phyloP scores from a whole-genome alignment of 106 monocot species.

The Allium cepa region DNA sequence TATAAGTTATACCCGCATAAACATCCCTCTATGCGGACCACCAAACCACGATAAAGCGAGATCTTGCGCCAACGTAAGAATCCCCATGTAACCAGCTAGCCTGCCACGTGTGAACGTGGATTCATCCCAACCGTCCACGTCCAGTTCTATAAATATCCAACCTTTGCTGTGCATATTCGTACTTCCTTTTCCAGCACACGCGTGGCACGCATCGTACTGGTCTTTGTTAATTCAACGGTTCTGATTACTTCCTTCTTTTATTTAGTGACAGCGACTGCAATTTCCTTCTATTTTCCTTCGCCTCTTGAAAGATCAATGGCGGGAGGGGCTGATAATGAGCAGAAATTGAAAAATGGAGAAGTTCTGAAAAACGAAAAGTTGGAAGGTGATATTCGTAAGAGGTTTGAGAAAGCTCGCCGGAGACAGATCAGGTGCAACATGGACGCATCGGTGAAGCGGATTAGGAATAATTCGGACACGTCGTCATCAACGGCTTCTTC shows the following conservation, averaged over 20 bases:
- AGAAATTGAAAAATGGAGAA: background rate
- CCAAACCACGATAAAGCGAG: background rate
- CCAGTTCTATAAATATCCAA: background rate
- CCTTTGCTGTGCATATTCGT: background rate
- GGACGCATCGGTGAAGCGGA: background rate
- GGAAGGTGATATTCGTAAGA: conserved; percentile 5
- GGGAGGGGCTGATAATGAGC: background rate
- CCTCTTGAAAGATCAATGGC: background rate
- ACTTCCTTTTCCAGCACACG: background rate
- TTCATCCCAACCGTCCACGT: background rate
- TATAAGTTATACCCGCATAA: background rate
- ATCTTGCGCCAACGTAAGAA: conserved; percentile 5
- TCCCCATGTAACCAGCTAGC: background rate
- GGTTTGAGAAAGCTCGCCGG: background rate
- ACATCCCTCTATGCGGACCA: background rate
- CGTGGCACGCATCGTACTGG: background rate
- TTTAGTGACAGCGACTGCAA: background rate
- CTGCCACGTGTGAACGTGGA: background rate
- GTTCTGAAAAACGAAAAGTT: background rate
- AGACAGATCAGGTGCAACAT: background rate
- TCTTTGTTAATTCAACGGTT: background rate
- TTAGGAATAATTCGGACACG: background rate
- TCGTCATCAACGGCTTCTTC: background rate
- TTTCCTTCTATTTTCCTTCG: background rate
- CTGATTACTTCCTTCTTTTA: background rate